These are phyloP conservation scores for Neonectria faginata DNA, from an alignment of 2,329 filamentous ascomycete species.

Conservation along the genomic window DNA sequence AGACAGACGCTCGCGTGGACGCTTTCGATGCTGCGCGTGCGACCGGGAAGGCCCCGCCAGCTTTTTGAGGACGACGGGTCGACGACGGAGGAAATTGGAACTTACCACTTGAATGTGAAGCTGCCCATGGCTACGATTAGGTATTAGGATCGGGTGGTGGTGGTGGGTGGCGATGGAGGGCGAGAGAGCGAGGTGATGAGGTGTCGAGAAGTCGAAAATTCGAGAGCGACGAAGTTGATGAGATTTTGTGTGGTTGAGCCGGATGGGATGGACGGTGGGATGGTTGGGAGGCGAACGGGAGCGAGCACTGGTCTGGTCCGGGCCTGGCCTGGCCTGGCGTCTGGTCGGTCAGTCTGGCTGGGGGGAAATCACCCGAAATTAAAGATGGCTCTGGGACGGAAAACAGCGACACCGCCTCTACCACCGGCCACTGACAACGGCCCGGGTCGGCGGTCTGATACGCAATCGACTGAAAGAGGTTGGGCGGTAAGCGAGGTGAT, in stretches of 20 bases:
- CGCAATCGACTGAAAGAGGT: neutral
- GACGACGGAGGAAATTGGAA: slow-evolving; percentile 35
- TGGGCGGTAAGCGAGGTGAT: neutral
- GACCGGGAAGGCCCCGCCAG: slow-evolving; percentile 13
- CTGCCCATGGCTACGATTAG: slow-evolving; percentile 66
- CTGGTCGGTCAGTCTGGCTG: slow-evolving; percentile 15
- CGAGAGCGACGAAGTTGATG: slow-evolving; percentile 19
- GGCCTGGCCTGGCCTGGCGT: slow-evolving; percentile 39
- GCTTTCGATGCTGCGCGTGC: slow-evolving; percentile 7
- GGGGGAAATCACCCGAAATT: slow-evolving; percentile 44
- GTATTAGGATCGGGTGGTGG: slow-evolving; percentile 30
- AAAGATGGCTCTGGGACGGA: slow-evolving; percentile 41
- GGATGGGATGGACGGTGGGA: slow-evolving; percentile 39
- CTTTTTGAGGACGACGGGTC: neutral
- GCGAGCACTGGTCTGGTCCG: slow-evolving; percentile 37
- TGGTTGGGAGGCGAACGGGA: slow-evolving; percentile 39
- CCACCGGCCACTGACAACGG: slow-evolving; percentile 13
- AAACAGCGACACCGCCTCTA: slow-evolving; percentile 33
- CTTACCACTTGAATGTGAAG: slow-evolving; percentile 79
- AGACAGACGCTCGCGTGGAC: slow-evolving; percentile 31
- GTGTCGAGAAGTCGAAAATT: slow-evolving; percentile 20
- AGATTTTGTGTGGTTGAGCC: slow-evolving; percentile 35
- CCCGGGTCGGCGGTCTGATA: slow-evolving; percentile 17
- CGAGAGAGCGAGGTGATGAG: slow-evolving; percentile 29
- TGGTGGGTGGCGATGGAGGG: slow-evolving; percentile 27